Base-by-base conservation (phyloP, 2,329 filamentous ascomycete species). In the Paecilomyces variotii region DNA sequence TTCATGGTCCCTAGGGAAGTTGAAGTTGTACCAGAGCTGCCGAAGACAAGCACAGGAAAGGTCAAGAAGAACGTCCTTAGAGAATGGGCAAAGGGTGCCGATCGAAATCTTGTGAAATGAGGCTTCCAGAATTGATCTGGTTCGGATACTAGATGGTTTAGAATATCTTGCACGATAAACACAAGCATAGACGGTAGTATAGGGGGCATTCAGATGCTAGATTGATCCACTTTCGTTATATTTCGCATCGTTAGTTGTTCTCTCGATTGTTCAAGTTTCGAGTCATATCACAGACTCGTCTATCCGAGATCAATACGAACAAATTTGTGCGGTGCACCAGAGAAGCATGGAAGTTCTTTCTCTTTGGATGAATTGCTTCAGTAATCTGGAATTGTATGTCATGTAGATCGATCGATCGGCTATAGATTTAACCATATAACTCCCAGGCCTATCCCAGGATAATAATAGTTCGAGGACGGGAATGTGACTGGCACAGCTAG, bases 41-140 rank as follows among this genome's bases (percentile, higher is more conserved):
- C 94, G 9, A 99, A 99, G 83, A 99, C 94, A 28, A 94, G 89
- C 73, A 99, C 94, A 0, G 94, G 94, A 2, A 99, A 99, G 82
- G 82, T 97, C 60, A 87, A 91, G 82, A 99, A 99, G 84, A 97
- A 96, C 68, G 84, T 96, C 5, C 74, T 99, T 57, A 80, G 94
- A 60, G 88, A 90, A 65, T 96, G 92, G 93, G 89, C 89, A 2
- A 90, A 84, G 70, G 82, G 82, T 49, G 74, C 70, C 12, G 71
- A 75, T 60, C 65, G 67, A 57, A 70, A 57, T 60, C 30, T 61
- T 49, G 59, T 57, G 56, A 49, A 57, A 59, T 10, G 34, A 24
- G 26, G 35, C 5, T 19, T 45, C 19, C 7, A 4, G 30, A 30
- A n/a, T 19, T 45, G 39, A 45, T 45, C 39, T n/a, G 19, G n/a